Base-by-base conservation (phyloP, 2,329 filamentous ascomycete species). In the Colletotrichum magnum region DNA sequence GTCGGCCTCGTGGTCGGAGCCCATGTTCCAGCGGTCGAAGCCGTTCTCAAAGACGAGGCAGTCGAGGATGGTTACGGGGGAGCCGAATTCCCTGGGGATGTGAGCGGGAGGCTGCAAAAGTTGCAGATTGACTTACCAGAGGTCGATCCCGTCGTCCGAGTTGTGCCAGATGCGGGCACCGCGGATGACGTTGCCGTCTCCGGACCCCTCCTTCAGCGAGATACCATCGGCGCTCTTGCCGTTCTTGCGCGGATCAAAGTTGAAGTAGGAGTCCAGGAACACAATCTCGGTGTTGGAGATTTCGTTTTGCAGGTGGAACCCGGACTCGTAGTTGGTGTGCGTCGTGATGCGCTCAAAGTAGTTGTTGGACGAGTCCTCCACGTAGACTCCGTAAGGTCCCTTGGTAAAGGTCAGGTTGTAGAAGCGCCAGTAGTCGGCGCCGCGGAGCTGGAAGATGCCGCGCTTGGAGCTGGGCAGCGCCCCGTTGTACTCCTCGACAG, bases 361-460 rank as follows among this genome's bases (percentile, higher is more conserved):
- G 72, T 80, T 80, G 72, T 80, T 75, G 36, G 74, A 77, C 4
- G 78, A 75, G 26, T 80, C 78, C 13, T 77, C 73, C 6, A 77
- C 73, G 43, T 80, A 80, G 7, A 80, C 72, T 0, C 79, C 79
- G 21, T 80, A 80, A 0, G 79, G 79, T 0, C 79, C 79, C 18
- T 79, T 79, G 57, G 78, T 79, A 6, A 80, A 71, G 18, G 72
- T 28, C 63, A 85, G 72, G 64, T 80, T 73, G 72, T 79, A 81
- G 68, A 86, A 82, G 75, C 80, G 52, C 56, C 56, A 58, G 26
- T 58, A 48, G 24, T 58, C 16, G 56, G 56, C 78, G 72, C 72
- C 68, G 57, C 85, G 77, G 47, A 86, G 80, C 71, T 86, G 84
- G n/a, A 86, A 77, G 28, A 84, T 81, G 4, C 84, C 84, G 41